A percentile compares a stretch with the other conserved stretches of the same genome.
Conservation (phyloP, 495 filamentous ascomycete genomes). For the Podospora pseudoanserina region DNA sequence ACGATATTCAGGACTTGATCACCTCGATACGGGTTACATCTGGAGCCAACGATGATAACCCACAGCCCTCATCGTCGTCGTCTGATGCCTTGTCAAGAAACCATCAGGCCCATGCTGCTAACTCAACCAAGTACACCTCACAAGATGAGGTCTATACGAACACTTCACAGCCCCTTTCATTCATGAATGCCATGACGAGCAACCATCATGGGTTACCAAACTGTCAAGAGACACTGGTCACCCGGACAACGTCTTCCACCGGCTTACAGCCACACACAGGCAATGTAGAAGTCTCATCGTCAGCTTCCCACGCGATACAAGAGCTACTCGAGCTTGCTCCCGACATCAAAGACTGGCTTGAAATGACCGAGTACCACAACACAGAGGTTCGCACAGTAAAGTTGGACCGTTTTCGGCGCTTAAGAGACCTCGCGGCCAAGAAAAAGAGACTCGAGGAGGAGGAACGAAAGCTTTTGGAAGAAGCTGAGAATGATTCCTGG, state of each 20-base stretch:
- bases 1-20: constrained; percentile 29
- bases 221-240: neutral
- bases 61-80: neutral
- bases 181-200: neutral
- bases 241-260: neutral
- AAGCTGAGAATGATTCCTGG: constrained; percentile 28
- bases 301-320: constrained; percentile 14
- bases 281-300: neutral
- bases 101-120: neutral
- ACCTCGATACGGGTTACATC: constrained; percentile 17
- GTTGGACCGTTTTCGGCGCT: constrained; percentile 44
- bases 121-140: neutral
- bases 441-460: constrained; percentile 38
- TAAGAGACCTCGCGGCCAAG: constrained; percentile 42
- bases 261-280: neutral
- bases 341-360: constrained; percentile 59
- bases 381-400: constrained; percentile 44
- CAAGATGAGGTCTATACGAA: too few species aligned
- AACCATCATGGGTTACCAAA: neutral
- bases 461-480: constrained; percentile 29
- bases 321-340: constrained; percentile 28
- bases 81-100: neutral
- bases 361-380: constrained; percentile 58
- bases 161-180: neutral
- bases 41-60: neutral